Evolutionary conservation across 495 filamentous ascomycete species (phyloP).

Genomic region (Ascodesmis nigricans): DNA sequence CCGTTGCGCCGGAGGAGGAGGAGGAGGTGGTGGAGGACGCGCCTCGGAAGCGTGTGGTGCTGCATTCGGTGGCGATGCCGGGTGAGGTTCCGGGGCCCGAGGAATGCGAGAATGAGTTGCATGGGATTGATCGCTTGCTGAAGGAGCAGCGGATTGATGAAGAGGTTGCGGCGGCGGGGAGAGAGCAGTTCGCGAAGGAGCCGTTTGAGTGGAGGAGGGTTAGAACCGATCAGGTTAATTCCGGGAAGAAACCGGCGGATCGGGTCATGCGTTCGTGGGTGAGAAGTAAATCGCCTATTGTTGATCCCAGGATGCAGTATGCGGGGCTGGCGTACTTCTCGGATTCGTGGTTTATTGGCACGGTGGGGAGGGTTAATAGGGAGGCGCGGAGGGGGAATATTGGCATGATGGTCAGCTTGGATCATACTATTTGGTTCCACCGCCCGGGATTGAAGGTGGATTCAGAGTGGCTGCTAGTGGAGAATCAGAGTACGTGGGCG

Average conservation of each 20-base stretch:
- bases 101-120: conserved; percentile 9
- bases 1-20: conserved; percentile 27
- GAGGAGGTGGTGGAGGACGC: conserved; percentile 34
- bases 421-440: conserved; percentile 92
- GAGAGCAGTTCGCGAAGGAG: conserved; percentile 16
- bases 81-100: conserved; percentile 18
- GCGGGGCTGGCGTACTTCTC: conserved; percentile 78
- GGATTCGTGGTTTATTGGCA: conserved; percentile 81
- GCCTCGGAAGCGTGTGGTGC: neutral
- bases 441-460: conserved; percentile 53
- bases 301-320: conserved; percentile 50
- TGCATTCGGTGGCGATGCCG: conserved; percentile 39
- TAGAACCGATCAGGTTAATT: no score
- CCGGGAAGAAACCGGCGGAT: conserved; percentile 39
- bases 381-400: conserved; percentile 28
- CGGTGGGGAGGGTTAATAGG: conserved; percentile 34
- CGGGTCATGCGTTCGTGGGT: conserved; percentile 55
- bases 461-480: conserved; percentile 84
- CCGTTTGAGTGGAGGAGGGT: conserved; percentile 41
- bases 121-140: conserved; percentile 14
- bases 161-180: conserved; percentile 1
- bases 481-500: conserved; percentile 87
- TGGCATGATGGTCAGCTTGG: conserved; percentile 91
- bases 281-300: conserved; percentile 51
- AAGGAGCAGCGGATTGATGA: conserved; percentile 1